Conservation (phyloP, 1,284 basidiomycete genomes). For the Naganishia liquefaciens region DNA sequence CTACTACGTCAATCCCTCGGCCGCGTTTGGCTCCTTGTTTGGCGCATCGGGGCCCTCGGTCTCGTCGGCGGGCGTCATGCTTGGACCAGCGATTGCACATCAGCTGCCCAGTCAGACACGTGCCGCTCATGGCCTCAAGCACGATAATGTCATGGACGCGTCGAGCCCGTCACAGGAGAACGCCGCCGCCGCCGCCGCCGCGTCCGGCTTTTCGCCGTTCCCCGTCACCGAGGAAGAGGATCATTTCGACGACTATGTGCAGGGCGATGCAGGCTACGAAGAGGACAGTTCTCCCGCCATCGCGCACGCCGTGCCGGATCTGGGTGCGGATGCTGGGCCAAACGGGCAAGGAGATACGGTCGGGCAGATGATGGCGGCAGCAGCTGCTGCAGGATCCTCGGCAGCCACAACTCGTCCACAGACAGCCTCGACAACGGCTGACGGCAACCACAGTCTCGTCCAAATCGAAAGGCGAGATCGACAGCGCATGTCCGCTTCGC, state of each 20-base stretch:
- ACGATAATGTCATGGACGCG: neutral
- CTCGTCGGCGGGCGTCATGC: too few relatives aligned
- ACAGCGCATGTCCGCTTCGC: constrained; percentile 15
- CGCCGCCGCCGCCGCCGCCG: neutral
- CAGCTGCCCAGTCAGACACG: neutral
- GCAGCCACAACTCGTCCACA: neutral
- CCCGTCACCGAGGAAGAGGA: constrained; percentile 10
- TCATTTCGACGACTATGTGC: constrained; percentile 27
- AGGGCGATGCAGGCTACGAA: constrained; percentile 19
- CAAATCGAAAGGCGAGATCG: constrained; percentile 13
- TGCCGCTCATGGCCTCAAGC: neutral
- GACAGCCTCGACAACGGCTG: neutral
- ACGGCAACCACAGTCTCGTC: neutral
- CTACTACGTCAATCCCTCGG: constrained; percentile 11
- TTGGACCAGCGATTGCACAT: neutral
- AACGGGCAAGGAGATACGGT: too few relatives aligned
- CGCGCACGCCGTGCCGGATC: too few relatives aligned
- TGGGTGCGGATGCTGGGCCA: too few relatives aligned
- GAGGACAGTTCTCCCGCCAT: constrained; percentile 3
- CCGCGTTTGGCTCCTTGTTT: constrained; percentile 10
- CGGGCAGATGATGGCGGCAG: neutral
- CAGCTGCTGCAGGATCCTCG: neutral
- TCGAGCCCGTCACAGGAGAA: neutral
- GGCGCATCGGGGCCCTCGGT: neutral
- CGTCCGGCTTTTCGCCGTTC: neutral